These are phyloP conservation scores for Clavariopsis aquatica DNA, from an alignment of 495 filamentous ascomycete species.

Conservation along the genomic window DNA sequence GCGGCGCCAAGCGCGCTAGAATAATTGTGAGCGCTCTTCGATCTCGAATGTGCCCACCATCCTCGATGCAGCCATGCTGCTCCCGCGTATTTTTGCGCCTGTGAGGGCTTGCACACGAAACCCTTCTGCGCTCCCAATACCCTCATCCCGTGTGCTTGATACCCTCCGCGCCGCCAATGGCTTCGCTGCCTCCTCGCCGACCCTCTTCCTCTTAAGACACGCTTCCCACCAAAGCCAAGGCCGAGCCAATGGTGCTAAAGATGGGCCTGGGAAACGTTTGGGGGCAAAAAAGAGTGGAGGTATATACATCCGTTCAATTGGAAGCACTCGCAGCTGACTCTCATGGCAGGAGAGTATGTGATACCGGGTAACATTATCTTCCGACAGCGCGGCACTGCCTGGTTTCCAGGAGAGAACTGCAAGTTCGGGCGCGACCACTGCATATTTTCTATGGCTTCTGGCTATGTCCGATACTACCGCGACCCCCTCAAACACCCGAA, in stretches of 20 bases:
- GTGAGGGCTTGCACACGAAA: conserved; percentile 17
- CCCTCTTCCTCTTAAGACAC: conserved; percentile 56
- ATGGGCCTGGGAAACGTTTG: conserved; percentile 88
- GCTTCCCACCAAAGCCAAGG: conserved; percentile 87
- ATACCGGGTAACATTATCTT: conserved; percentile 97
- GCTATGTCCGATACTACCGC: conserved; percentile 94
- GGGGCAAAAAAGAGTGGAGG: conserved; percentile 91
- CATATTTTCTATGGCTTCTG: conserved; percentile 79
- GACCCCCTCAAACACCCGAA: conserved; percentile 78
- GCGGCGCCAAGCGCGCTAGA: not conserved
- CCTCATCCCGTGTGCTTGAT: conserved; percentile 26
- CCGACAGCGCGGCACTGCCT: conserved; percentile 89
- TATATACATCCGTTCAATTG: conserved; percentile 43
- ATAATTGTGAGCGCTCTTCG: not conserved
- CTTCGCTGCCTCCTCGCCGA: conserved; percentile 19
- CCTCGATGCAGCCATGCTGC: conserved; percentile 36
- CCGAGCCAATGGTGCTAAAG: conserved; percentile 77
- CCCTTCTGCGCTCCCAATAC: conserved; percentile 2
- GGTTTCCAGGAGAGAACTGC: conserved; percentile 93
- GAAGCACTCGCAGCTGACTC: conserved; percentile 2
- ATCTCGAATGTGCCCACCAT: conserved; percentile 3
- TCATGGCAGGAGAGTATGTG: conserved; percentile 73
- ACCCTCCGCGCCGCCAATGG: conserved; percentile 32
- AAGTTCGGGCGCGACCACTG: conserved; percentile 96
- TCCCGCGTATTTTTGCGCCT: conserved; percentile 39